Base-by-base conservation (phyloP, 495 filamentous ascomycete species). In the Sordaria brevicollis region DNA sequence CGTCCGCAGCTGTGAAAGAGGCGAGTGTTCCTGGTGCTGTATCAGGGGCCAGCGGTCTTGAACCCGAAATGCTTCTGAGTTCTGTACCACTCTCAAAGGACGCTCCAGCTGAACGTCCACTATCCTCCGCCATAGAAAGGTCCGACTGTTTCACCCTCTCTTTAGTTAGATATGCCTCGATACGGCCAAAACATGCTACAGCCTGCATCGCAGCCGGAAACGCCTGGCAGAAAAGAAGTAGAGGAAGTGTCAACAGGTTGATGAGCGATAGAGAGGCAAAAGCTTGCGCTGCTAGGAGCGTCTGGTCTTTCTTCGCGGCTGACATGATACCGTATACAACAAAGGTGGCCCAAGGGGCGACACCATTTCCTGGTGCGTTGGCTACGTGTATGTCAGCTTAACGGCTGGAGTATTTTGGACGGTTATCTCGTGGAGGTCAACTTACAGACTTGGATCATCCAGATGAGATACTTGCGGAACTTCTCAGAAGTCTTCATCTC, bases 251-350 rank as follows among this genome's bases (percentile, higher is more conserved):
- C 10, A 90, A 71, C 29, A 90, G 79, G 1, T 80, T 76, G 68
- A 90, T 85, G 2, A 90, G 80, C 0, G 88, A 83, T 0, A 90
- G 70, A 1, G 88, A 85, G 0, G 88, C 86, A 74, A 86, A 89
- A 0, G 83, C 84, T 43, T 78, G 80, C 0, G 82, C 78, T 2
- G 81, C 82, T 38, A 81, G 80, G 34, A 88, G 74, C 3, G 79
- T 77, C 41, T 76, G 70, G 17, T 71, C 57, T 19, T 69, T 70
- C 35, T 69, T 67, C 41, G 66, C 36, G 17, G 69, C 69, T 5
- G 78, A 70, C 33, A 77, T 73, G 29, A 77, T 68, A 8, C 69
- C 74, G 49, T 78, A 81, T 3, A 76, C 65, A 3, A 71, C 66
- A 25, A 81, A 74, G 1, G 79, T 76, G 2, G 71, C 72, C 43